Evolutionary conservation across 164 flowering plant species (phyloP).

Genomic region (Dillenia turbinata): DNA sequence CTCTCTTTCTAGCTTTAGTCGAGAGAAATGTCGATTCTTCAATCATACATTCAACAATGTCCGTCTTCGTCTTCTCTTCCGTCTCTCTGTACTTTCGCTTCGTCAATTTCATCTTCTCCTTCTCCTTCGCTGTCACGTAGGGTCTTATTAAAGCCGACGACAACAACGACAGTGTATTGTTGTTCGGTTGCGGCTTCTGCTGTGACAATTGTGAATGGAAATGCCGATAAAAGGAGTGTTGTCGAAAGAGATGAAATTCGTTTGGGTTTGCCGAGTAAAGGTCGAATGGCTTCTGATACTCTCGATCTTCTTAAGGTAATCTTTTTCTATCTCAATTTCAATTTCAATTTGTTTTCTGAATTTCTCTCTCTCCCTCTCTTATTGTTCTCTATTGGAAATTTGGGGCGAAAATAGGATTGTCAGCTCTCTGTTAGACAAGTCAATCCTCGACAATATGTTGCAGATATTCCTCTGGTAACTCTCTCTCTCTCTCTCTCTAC

Average conservation of each 20-base stretch:
- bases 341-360: neutral
- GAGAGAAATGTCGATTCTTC: neutral
- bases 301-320: constrained; percentile 84
- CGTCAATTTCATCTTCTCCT: constrained; percentile 2
- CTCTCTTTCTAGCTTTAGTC: neutral
- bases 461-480: constrained; percentile 80
- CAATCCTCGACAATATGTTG: constrained; percentile 96
- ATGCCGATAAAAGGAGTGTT: constrained; percentile 8
- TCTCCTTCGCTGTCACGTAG: constrained; percentile 5
- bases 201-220: constrained; percentile 28
- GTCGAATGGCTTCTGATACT: constrained; percentile 83
- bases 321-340: neutral
- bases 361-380: neutral
- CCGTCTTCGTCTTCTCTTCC: neutral
- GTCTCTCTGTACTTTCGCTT: constrained; percentile 1
- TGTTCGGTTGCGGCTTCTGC: constrained; percentile 21
- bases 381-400: neutral
- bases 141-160: neutral
- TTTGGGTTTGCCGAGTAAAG: constrained; percentile 91
- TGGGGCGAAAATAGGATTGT: constrained; percentile 57
- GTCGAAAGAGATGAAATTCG: constrained; percentile 59
- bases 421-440: constrained; percentile 83
- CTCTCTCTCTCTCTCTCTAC: too few species aligned
- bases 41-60: constrained; percentile 5
- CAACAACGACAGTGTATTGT: constrained; percentile 17